These are phyloP conservation scores for Kwoniella bestiolae DNA, from an alignment of 768 basidiomycete genomes.

Conservation along the genomic window DNA sequence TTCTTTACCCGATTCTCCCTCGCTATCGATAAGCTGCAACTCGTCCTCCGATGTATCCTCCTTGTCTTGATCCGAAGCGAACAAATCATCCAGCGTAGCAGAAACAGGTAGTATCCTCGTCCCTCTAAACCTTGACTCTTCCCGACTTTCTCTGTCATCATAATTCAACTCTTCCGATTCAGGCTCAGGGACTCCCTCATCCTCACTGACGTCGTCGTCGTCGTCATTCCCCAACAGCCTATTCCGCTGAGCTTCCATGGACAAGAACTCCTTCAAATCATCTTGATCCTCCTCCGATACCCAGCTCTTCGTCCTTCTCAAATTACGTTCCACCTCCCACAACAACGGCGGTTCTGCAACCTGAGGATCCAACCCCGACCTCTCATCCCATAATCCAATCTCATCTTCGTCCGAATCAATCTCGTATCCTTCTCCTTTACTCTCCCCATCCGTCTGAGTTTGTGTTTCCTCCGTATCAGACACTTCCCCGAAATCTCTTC, in stretches of 20 bases:
- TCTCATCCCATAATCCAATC: constrained; percentile 39
- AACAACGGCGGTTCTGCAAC: constrained; percentile 8
- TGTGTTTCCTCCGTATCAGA: constrained; percentile 25
- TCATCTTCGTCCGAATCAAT: constrained; percentile 43
- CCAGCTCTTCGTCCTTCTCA: constrained; percentile 20
- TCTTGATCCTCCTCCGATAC: constrained; percentile 35
- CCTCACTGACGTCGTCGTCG: constrained; percentile 4
- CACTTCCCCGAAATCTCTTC: constrained; percentile 38
- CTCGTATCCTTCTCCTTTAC: constrained; percentile 4
- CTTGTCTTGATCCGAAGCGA: constrained; percentile 20
- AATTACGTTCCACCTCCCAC: background rate
- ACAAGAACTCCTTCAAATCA: constrained; percentile 38
- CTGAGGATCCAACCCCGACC: constrained; percentile 32
- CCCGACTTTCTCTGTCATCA: background rate
- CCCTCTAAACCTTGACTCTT: constrained; percentile 9
- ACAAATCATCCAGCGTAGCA: constrained; percentile 16
- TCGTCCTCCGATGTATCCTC: constrained; percentile 16
- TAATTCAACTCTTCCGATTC: background rate
- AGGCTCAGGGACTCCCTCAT: background rate
- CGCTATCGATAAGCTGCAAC: constrained; percentile 1
- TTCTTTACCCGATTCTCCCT: background rate
- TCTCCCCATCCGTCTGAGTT: constrained; percentile 10
- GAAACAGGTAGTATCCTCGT: constrained; percentile 11
- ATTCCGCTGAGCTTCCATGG: constrained; percentile 28
- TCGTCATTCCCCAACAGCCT: background rate